Conservation (phyloP, 345 rosid genomes). For the Boechera stricta region DNA sequence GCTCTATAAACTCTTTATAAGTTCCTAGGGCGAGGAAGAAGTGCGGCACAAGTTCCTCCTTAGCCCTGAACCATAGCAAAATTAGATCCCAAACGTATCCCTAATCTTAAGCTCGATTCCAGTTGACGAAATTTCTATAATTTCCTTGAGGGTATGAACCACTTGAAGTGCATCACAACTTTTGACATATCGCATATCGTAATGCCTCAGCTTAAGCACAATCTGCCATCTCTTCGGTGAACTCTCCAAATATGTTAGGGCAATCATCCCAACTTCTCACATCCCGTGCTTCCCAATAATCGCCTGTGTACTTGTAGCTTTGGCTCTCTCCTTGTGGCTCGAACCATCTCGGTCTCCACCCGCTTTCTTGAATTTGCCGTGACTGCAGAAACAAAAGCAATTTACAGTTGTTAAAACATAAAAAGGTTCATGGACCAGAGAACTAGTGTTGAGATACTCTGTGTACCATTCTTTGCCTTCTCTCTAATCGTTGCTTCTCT, state of each 20-base stretch:
- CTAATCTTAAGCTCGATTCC: background rate
- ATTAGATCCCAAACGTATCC: conserved; percentile 1
- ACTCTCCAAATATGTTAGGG: conserved; percentile 80
- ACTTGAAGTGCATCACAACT: conserved; percentile 1
- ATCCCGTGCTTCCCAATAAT: conserved; percentile 94
- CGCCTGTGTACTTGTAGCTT: conserved; percentile 69
- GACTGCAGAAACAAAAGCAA: conserved; percentile 56
- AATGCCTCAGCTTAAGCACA: conserved; percentile 49
- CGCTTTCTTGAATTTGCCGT: conserved; percentile 82
- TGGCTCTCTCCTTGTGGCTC: conserved; percentile 60
- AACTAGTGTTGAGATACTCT: background rate
- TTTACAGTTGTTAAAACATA: background rate
- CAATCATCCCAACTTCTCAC: conserved; percentile 73
- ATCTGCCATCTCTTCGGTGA: conserved; percentile 54
- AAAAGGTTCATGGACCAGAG: background rate
- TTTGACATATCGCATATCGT: background rate
- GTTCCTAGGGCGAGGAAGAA: background rate
- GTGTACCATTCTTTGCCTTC: conserved; percentile 91
- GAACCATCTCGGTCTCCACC: conserved; percentile 97
- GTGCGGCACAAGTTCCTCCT: conserved; percentile 11
- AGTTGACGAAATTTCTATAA: background rate
- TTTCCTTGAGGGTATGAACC: background rate
- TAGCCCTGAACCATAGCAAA: conserved; percentile 24
- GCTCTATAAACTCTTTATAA: background rate
- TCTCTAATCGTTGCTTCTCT: conserved; percentile 91